These are phyloP conservation scores for Arthrobotrys iridis DNA, from an alignment of 2,329 filamentous ascomycete species.

Conservation along the genomic window DNA sequence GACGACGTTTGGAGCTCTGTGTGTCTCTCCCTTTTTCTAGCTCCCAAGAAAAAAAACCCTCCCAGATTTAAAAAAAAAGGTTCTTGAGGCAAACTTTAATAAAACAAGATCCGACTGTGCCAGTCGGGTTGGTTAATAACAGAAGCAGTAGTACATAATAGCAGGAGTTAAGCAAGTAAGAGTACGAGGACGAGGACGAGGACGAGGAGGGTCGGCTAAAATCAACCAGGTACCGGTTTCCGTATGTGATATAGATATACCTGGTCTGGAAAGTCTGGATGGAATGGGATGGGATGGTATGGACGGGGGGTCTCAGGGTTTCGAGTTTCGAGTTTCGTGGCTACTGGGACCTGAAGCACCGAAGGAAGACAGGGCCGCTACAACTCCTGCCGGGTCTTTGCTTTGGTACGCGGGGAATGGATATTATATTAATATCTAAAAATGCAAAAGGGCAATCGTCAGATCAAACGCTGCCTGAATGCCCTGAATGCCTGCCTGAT, in stretches of 20 bases:
- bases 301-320: too few relatives aligned
- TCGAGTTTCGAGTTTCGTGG: neutral
- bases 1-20: neutral
- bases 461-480: conserved; percentile 17
- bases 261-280: too few relatives aligned
- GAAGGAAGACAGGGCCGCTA: too few relatives aligned
- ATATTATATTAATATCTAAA: too few relatives aligned
- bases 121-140: neutral
- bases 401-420: too few relatives aligned
- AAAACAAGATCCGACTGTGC: neutral
- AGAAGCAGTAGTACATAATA: neutral
- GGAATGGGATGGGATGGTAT: too few relatives aligned
- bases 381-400: too few relatives aligned
- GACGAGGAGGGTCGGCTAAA: conserved; percentile 35
- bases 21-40: neutral
- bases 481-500: too few relatives aligned
- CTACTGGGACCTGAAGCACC: neutral
- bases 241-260: too few relatives aligned
- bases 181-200: neutral
- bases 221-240: conserved; percentile 13
- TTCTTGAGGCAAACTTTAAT: conserved; percentile 11
- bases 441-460: too few relatives aligned
- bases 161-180: too few relatives aligned
- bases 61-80: neutral
- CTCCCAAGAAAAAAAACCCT: neutral